Base-by-base conservation (phyloP, 441 rosid species). In the Populus hybrid region DNA sequence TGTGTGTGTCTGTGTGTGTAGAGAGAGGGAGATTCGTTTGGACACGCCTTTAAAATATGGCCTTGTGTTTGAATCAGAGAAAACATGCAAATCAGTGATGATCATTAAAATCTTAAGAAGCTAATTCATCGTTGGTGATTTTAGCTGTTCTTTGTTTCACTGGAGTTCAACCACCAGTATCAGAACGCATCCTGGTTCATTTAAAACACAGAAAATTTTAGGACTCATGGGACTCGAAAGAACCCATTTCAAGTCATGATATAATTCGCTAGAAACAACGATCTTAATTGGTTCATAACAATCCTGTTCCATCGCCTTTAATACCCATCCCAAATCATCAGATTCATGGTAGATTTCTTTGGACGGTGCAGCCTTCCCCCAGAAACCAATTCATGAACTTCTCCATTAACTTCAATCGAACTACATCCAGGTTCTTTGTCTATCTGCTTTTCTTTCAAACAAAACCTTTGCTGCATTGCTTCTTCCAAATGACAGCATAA, bases 361-460 rank as follows among this genome's bases (percentile, higher is more conserved):
- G 57, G 89, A 84, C 70, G 87, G 82, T 88, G 91, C 75, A 85
- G 77, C 69, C 76, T 77, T 78, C 87, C 87, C 50, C 89, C 87
- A 2, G 83, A 86, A 9, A 73, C 77, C 68, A 90, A 88, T 75
- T 90, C 88, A 59, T 84, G 85, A 63, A 85, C 79, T n/a, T 72
- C 75, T 1, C 88, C 89, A 71, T 82, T 78, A 46, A 87, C 80
- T 82, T 88, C 89, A 46, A 85, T 70, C 84, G 78, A 88, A 75
- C 91, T 90, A 82, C 85, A 80, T 26, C 89, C 91, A 14, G 89
- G 87, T 66, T 71, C 80, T 78, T 86, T 87, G 86, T 81, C 79
- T 28, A 82, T 77, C 65, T 70, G 71, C 74, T 83, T 79, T 74
- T 81, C 72, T 84, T 87, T 80, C 84, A 84, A 9, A 84, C 75